A percentile compares a stretch with the other conserved stretches of the same genome.
Conservation (phyloP, 1,284 basidiomycete species). For the Sporisorium reilianum region DNA sequence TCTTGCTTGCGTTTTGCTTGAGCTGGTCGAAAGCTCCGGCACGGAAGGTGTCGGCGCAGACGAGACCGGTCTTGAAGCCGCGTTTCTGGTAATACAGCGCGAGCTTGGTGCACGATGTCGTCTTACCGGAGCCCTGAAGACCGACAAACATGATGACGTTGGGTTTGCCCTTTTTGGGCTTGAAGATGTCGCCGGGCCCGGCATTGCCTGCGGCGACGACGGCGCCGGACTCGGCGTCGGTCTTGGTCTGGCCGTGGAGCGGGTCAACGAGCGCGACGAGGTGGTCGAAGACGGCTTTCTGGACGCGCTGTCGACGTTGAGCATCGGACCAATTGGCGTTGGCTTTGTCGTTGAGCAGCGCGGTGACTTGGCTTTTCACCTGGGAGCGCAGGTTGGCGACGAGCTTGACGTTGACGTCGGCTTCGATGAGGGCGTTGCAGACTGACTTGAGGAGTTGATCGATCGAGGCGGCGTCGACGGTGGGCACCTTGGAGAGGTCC, state of each 20-base stretch:
- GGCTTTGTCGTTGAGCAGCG: conserved; percentile 61
- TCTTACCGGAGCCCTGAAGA: conserved; percentile 92
- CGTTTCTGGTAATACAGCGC: conserved; percentile 97
- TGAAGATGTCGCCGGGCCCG: conserved; percentile 76
- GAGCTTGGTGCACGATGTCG: conserved; percentile 81
- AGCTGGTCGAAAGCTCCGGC: conserved; percentile 98
- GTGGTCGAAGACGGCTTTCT: conserved; percentile 87
- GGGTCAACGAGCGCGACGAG: conserved; percentile 92
- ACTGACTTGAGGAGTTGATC: conserved; percentile 87
- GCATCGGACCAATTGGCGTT: conserved; percentile 60
- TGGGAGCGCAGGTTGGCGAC: conserved; percentile 87
- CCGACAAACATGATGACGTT: conserved; percentile 87
- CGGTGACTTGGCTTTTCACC: conserved; percentile 79
- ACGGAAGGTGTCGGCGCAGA: conserved; percentile 99
- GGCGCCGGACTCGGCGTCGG: conserved; percentile 46
- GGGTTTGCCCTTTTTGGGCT: conserved; percentile 92
- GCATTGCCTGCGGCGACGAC: conserved; percentile 27
- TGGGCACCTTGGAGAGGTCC: conserved; percentile 81
- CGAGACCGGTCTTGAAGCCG: conserved; percentile 97
- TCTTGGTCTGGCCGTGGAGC: conserved; percentile 50
- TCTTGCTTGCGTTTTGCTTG: conserved; percentile 93
- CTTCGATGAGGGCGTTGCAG: conserved; percentile 90
- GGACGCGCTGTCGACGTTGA: conserved; percentile 64
- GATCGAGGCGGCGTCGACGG: conserved; percentile 80
- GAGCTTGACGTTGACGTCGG: conserved; percentile 98